A percentile compares a stretch with the other conserved stretches of the same genome.
phyloP scores from a whole-genome alignment of 768 basidiomycete species.

The Suillus plorans region DNA sequence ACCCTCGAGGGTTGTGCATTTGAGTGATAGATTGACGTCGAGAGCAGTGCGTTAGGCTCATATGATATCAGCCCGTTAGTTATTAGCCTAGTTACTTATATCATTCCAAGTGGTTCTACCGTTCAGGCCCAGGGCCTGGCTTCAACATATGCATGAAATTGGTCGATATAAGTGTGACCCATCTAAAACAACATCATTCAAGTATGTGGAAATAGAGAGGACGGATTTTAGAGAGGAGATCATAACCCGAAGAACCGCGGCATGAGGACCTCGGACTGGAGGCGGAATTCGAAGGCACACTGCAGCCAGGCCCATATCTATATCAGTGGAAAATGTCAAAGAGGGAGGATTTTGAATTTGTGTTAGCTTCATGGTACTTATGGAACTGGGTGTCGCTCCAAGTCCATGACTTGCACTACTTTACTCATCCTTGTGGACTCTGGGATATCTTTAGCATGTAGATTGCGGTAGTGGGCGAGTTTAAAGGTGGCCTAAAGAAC shows the following conservation, averaged over 20 bases:
- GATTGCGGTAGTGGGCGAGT: not conserved
- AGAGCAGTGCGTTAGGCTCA: too few relatives aligned
- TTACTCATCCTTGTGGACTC: not conserved
- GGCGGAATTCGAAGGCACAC: too few relatives aligned
- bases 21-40: too few relatives aligned
- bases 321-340: not conserved
- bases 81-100: too few relatives aligned
- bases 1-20: not conserved
- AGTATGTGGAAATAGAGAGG: too few relatives aligned
- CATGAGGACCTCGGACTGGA: not conserved
- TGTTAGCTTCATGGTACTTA: not conserved
- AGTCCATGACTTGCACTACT: not conserved
- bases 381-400: not conserved
- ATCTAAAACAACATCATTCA: too few relatives aligned
- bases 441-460: not conserved
- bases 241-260: not conserved
- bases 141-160: too few relatives aligned
- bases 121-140: too few relatives aligned
- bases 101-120: too few relatives aligned
- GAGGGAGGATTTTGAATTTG: not conserved
- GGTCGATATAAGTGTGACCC: too few relatives aligned
- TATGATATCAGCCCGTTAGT: too few relatives aligned
- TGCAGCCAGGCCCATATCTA: not conserved
- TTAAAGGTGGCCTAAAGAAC: not conserved
- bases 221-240: not conserved